Base-by-base conservation (phyloP, 306 rosid genomes). In the Coriaria nepalensis region DNA sequence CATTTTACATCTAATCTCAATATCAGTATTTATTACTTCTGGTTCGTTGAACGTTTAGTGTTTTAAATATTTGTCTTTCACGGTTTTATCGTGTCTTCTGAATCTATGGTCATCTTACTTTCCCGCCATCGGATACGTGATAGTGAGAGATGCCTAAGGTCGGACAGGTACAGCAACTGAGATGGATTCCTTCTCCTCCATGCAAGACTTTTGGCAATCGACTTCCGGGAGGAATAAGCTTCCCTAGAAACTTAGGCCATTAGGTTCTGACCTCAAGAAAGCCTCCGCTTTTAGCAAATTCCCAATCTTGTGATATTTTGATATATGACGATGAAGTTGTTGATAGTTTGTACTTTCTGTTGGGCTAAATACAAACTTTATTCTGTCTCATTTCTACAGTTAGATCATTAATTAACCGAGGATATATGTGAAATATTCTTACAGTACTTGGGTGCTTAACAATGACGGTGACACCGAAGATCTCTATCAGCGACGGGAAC, bases 391-490 rank as follows among this genome's bases (percentile, higher is more conserved):
- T n/a, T n/a, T n/a, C n/a, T n/a, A n/a, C n/a, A n/a, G n/a, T n/a
- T n/a, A n/a, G n/a, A n/a, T n/a, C n/a, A n/a, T 36, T 54, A 29
- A 10, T 36, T 41, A 12, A 34, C 9, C 33, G 39, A 35, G 43
- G 51, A 43, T 37, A 43, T 50, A n/a, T 38, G 33, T 38, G 54
- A 8, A 52, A 13, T 66, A 45, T 37, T 67, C 59, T 41, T 3
- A 32, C 69, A 64, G 80, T 35, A 35, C 37, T 61, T 33, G 43
- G 52, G 78, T 52, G 63, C 51, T 78, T 52, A 49, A 81, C 63
- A 53, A 92, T 92, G 98, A 85, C 96, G 34, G 68, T 92, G 39
- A 82, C 85, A 12, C 87, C 87, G 5, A 68, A 59, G 45, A 85
- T 85, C 56, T 67, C 68, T 0, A 63, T 85, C 52, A 68, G 68